Percentiles rank a stretch among this genome's conserved stretches.
Conservation (phyloP, 176 grass and related monocot species). For the Paspalum vaginatum region DNA sequence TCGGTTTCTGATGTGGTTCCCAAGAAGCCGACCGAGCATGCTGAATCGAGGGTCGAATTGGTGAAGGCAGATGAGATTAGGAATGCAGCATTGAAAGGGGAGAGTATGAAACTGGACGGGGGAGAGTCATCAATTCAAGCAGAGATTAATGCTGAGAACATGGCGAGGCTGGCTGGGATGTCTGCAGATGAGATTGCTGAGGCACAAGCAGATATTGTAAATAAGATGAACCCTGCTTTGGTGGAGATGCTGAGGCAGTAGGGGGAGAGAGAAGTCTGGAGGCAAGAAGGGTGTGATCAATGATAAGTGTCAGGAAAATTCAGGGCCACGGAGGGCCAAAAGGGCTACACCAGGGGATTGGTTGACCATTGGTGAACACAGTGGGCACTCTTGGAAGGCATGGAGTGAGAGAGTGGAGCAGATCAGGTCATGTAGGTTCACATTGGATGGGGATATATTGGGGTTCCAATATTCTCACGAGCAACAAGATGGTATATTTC, state of each 20-base stretch:
- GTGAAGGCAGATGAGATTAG: background rate
- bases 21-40: background rate
- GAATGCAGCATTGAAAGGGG: conserved; percentile 11
- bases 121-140: conserved; percentile 40
- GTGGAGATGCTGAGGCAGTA: conserved; percentile 69
- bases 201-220: conserved; percentile 75
- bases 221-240: conserved; percentile 76
- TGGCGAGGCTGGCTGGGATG: conserved; percentile 71
- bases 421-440: conserved; percentile 71
- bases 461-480: conserved; percentile 54
- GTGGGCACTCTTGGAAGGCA: conserved; percentile 62
- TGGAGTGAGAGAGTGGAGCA: conserved; percentile 93
- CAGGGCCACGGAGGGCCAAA: conserved; percentile 28
- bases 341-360: conserved; percentile 41
- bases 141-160: conserved; percentile 77
- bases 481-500: conserved; percentile 59
- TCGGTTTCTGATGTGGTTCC: conserved; percentile 17
- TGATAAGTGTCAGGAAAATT: conserved; percentile 29
- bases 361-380: conserved; percentile 43
- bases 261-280: conserved; percentile 54
- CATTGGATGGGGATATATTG: conserved; percentile 76
- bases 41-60: background rate
- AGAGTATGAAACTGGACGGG: conserved; percentile 38
- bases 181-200: conserved; percentile 83
- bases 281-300: conserved; percentile 26